These are phyloP conservation scores for Hevea brasiliensis DNA, from an alignment of 345 rosid species.

Conservation along the genomic window DNA sequence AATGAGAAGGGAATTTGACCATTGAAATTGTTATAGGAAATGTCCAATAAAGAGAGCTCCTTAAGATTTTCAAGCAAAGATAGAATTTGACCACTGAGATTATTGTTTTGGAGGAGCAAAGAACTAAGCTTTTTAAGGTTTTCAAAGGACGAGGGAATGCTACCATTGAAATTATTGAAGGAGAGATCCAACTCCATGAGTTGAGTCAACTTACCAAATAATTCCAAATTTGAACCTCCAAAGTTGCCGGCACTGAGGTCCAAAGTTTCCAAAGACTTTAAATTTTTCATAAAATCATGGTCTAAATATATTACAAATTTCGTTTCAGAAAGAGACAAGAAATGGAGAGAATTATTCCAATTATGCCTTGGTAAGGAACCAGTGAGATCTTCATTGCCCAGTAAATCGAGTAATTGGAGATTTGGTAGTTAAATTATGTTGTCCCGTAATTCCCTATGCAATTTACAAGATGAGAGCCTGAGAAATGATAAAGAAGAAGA, in stretches of 20 bases:
- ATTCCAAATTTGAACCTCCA: neutral
- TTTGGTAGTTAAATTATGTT: no score
- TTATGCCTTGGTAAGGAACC: no score
- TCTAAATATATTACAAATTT: neutral
- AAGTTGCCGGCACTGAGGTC: neutral
- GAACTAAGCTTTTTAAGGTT: neutral
- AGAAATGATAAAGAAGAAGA: slow-evolving; percentile 15
- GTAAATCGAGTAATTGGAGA: no score
- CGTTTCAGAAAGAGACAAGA: neutral
- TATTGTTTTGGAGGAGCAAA: neutral
- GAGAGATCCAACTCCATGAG: neutral
- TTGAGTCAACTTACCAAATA: neutral
- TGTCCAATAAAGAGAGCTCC: no score
- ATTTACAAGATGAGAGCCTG: neutral
- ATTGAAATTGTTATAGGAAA: no score
- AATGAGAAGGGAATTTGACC: no score
- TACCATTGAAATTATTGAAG: no score
- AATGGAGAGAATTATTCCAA: neutral
- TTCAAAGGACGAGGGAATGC: no score
- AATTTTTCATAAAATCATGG: neutral
- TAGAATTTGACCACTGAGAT: neutral
- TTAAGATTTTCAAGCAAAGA: no score
- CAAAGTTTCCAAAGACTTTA: neutral
- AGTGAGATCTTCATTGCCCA: no score
- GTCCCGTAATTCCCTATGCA: slow-evolving; percentile 18